Conservation (phyloP, 2,329 filamentous ascomycete species). For the Oidium heveae region DNA sequence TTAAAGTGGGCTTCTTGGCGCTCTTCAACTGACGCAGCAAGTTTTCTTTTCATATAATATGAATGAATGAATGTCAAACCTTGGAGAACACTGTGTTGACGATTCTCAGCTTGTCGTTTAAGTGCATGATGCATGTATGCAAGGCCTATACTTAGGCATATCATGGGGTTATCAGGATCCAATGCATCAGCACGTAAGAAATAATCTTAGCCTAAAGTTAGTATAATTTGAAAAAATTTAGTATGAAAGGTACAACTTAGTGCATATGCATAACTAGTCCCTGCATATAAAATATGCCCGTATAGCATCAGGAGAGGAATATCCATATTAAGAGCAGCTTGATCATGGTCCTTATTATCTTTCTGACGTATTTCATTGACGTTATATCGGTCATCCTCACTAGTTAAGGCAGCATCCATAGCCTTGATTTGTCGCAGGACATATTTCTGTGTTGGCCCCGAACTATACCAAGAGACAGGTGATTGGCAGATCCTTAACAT, state of each 20-base stretch:
- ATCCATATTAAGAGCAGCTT: conserved; percentile 27
- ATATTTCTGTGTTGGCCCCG: conserved; percentile 68
- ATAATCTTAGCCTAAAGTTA: conserved; percentile 30
- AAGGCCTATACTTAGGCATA: conserved; percentile 60
- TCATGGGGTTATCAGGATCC: conserved; percentile 48
- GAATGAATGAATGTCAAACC: conserved; percentile 57
- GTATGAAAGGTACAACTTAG: conserved; percentile 23
- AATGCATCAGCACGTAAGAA: conserved; percentile 57
- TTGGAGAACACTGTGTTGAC: conserved; percentile 69
- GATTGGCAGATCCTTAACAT: conserved; percentile 56
- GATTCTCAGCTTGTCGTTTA: conserved; percentile 72
- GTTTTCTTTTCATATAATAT: conserved; percentile 38
- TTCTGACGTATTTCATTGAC: conserved; percentile 7
- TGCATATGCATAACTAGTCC: conserved; percentile 60
- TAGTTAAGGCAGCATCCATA: conserved; percentile 44
- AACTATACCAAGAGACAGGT: conserved; percentile 49
- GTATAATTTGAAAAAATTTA: not conserved
- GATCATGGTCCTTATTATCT: conserved; percentile 14
- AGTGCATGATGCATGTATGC: conserved; percentile 73
- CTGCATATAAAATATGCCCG: conserved; percentile 67
- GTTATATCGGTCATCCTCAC: conserved; percentile 19
- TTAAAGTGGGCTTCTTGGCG: conserved; percentile 65
- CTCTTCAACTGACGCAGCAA: conserved; percentile 16
- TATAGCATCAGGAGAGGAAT: conserved; percentile 68
- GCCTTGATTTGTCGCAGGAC: conserved; percentile 76